Base-by-base conservation (phyloP, 2,329 filamentous ascomycete genomes). In the Neopestalotiopsis rosae region DNA sequence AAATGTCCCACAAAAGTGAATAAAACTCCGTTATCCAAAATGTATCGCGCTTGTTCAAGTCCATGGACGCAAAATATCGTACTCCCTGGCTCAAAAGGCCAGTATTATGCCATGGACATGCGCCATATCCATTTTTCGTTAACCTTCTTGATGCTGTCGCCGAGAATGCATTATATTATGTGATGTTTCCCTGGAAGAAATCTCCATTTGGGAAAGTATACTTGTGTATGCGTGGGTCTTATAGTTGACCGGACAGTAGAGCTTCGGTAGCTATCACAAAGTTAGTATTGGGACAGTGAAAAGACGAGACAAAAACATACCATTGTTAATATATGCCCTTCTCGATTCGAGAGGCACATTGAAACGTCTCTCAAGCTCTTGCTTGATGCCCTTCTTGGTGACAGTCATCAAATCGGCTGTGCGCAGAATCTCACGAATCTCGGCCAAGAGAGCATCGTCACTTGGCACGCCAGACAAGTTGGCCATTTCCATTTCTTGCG, bases 371-470 rank as follows among this genome's bases (percentile, higher is more conserved):
- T 99, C 96, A 69, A 99, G 84, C 84, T 99, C 96, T 74, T 89
- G 83, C 87, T 98, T 98, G 82, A 99, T 93, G 75, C 93, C 94
- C 89, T 99, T 99, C 90, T 99, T 99, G 73, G 96, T 99, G 58
- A 99, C 94, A 4, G 90, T 95, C 96, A 99, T 99, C 77, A 99
- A 84, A 82, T 99, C 96, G 1, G 94, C 95, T 13, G 92, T 97
- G 74, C 91, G 89, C 71, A 99, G 85, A 72, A 99, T 97, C 77
- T 98, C 94, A 65, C 96, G 89, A 75, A 99, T 99, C 86, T 99
- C 96, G 0, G 94, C 91, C 71, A 99, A 84, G 64, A 99, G 86
- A 12, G 94, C 92, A 77, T 99, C 96, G 74, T 99, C 96, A 71
- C 88, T 93, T 0, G 96, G 96, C 77, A 98, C 82, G 68, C 91